Evolutionary conservation across 2,329 filamentous ascomycete genomes (phyloP).

Genomic region (Neonectria ditissima): DNA sequence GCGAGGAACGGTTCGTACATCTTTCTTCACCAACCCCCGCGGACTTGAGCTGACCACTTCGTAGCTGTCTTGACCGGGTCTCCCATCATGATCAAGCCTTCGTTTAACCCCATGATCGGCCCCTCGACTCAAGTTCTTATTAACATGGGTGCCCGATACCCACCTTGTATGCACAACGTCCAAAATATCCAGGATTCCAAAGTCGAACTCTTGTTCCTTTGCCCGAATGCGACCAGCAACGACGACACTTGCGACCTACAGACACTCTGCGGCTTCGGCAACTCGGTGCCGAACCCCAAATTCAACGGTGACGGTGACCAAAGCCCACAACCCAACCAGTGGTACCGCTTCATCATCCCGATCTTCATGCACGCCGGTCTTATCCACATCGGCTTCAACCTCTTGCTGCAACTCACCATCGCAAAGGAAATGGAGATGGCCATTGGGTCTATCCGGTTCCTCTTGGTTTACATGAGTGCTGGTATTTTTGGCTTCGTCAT

Average conservation of each 20-base stretch:
- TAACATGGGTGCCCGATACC: slow-evolving; percentile 95
- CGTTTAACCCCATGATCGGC: slow-evolving; percentile 97
- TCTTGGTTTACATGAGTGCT: slow-evolving; percentile 87
- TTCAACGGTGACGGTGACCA: slow-evolving; percentile 64
- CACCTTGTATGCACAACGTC: slow-evolving; percentile 93
- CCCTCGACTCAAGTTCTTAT: slow-evolving; percentile 91
- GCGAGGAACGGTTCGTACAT: slow-evolving; percentile 78
- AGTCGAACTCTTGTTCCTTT: slow-evolving; percentile 74
- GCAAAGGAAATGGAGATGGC: slow-evolving; percentile 92
- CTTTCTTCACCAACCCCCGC: not conserved
- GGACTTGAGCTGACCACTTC: slow-evolving; percentile 26
- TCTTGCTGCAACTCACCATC: slow-evolving; percentile 89
- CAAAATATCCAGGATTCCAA: slow-evolving; percentile 69
- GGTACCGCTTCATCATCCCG: slow-evolving; percentile 95
- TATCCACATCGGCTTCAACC: slow-evolving; percentile 95
- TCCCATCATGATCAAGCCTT: slow-evolving; percentile 81
- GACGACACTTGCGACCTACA: slow-evolving; percentile 76
- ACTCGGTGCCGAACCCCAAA: slow-evolving; percentile 72
- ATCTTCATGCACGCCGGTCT: slow-evolving; percentile 96
- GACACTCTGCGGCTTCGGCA: slow-evolving; percentile 85
- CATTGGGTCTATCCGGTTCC: slow-evolving; percentile 89
- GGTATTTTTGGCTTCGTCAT: slow-evolving; percentile 97
- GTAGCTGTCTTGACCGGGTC: slow-evolving; percentile 81
- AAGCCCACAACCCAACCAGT: slow-evolving; percentile 82
- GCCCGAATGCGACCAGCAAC: slow-evolving; percentile 80